Conservation (phyloP, 2,329 filamentous ascomycete species). For the Fusarium coicis region DNA sequence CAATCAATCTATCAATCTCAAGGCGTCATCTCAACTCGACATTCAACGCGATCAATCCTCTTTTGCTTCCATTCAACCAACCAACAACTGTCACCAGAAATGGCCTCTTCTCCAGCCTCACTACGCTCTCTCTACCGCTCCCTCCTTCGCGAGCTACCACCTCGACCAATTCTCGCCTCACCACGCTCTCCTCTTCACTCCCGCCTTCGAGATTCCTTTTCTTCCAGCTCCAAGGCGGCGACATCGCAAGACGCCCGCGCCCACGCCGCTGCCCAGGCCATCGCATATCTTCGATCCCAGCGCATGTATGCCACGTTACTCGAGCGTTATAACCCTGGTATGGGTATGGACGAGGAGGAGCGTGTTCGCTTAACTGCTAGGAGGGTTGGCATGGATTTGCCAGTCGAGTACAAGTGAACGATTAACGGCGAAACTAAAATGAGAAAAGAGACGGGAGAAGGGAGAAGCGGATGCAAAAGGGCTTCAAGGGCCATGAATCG, state of each 20-base stretch:
- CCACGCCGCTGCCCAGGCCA: slow-evolving; percentile 74
- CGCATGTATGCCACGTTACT: slow-evolving; percentile 82
- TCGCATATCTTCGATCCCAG: slow-evolving; percentile 87
- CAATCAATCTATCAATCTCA: slow-evolving; percentile 6
- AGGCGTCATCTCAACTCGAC: slow-evolving; percentile 1
- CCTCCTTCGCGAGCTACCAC: slow-evolving; percentile 88
- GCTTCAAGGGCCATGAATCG: neutral
- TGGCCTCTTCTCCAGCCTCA: slow-evolving; percentile 56
- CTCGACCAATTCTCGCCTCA: slow-evolving; percentile 66
- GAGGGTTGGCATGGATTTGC: slow-evolving; percentile 90
- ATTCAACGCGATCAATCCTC: neutral
- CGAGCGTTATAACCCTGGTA: slow-evolving; percentile 93
- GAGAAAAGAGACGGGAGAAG: neutral
- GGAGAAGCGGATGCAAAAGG: neutral
- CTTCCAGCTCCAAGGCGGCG: slow-evolving; percentile 65
- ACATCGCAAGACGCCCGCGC: slow-evolving; percentile 45
- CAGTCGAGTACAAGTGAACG: slow-evolving; percentile 63
- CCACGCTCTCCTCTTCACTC: slow-evolving; percentile 65
- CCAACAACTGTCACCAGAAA: slow-evolving; percentile 17
- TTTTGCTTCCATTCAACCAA: neutral
- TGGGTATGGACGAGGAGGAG: slow-evolving; percentile 88
- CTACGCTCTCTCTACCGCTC: slow-evolving; percentile 86
- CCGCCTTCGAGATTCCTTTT: slow-evolving; percentile 48
- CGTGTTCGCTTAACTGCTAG: slow-evolving; percentile 84
- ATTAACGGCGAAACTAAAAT: neutral